A percentile compares a stretch with the other conserved stretches of the same genome.
phyloP scores from a whole-genome alignment of 371 early-diverging fungal genomes.

The Rhizopus sp. region DNA sequence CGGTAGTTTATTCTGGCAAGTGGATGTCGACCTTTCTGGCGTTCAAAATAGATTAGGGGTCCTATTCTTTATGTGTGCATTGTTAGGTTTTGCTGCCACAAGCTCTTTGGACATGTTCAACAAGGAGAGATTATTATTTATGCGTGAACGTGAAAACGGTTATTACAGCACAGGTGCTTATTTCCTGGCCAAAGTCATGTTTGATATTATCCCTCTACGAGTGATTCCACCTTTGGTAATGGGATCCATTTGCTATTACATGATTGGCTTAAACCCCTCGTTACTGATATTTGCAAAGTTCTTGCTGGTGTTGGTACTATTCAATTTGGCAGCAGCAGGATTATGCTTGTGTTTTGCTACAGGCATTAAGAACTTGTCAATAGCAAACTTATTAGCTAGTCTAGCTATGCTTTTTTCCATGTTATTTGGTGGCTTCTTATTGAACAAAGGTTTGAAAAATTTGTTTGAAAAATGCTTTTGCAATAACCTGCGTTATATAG shows the following conservation, averaged over 20 bases:
- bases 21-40: conserved; percentile 76
- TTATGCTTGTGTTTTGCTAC: conserved; percentile 81
- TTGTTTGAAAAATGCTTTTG: not conserved
- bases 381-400: conserved; percentile 76
- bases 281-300: conserved; percentile 72
- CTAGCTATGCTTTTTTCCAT: conserved; percentile 85
- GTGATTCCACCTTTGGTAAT: conserved; percentile 84
- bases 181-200: conserved; percentile 74
- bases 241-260: conserved; percentile 79
- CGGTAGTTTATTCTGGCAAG: conserved; percentile 80
- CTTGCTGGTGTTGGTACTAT: conserved; percentile 78
- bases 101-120: conserved; percentile 74
- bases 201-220: conserved; percentile 81
- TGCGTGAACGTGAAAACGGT: conserved; percentile 83
- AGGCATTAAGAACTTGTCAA: conserved; percentile 68
- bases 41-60: conserved; percentile 84
- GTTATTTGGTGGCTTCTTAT: conserved; percentile 86
- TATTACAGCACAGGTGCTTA: conserved; percentile 77
- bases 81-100: conserved; percentile 79
- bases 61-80: conserved; percentile 79
- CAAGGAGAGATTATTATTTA: conserved; percentile 70
- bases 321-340: conserved; percentile 78
- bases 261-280: conserved; percentile 76
- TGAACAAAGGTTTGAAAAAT: conserved; percentile 71
- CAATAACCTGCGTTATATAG: conserved; percentile 14